Base-by-base conservation (phyloP, 1,284 basidiomycete genomes). In the Clitocybe nebularis region DNA sequence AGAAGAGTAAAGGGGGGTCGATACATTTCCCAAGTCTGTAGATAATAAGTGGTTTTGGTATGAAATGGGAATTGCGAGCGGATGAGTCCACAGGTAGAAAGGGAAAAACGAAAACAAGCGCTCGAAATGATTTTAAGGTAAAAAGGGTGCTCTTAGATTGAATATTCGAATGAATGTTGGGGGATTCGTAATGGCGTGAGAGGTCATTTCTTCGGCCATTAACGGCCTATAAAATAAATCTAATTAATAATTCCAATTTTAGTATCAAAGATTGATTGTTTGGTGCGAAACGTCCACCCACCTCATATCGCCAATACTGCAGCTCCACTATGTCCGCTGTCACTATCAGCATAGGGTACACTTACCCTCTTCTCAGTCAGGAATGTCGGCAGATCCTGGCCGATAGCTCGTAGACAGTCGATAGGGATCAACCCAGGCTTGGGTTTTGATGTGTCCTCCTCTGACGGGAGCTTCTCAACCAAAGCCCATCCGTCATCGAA, bases 401-500 rank as follows among this genome's bases (percentile, higher is more conserved):
- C 66, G 22, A 59, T 52, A 22, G 67, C 64, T 19, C 75, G 62
- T 51, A 84, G 61, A 54, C 81, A 84, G 52, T 83, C 79, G 20
- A 83, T 63, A 2, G 82, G 83, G 33, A 84, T 80, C 30, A 71
- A 50, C 0, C 64, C 67, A 4, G 14, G 30, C 9, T 19, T 17
- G 10, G 28, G 17, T n/a, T 43, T 46, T 45, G 47, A 44, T 26
- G 48, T 46, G 41, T 60, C 54, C 38, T 48, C 52, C 38, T 57
- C 49, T 10, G 46, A 50, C 1, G 45, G 36, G 3, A 68, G 48
- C 50, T 69, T 74, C 56, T 78, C 74, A 11, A 79, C 70, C 43
- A 72, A 53, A 1, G 69, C 69, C 84, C 84, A 87, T 0, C 83
- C 84, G 54, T 86, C 84, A 48, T 83, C 77, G 56, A 76, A 87